Conservation (phyloP, 2,329 filamentous ascomycete genomes). For the Cercospora citrullina region DNA sequence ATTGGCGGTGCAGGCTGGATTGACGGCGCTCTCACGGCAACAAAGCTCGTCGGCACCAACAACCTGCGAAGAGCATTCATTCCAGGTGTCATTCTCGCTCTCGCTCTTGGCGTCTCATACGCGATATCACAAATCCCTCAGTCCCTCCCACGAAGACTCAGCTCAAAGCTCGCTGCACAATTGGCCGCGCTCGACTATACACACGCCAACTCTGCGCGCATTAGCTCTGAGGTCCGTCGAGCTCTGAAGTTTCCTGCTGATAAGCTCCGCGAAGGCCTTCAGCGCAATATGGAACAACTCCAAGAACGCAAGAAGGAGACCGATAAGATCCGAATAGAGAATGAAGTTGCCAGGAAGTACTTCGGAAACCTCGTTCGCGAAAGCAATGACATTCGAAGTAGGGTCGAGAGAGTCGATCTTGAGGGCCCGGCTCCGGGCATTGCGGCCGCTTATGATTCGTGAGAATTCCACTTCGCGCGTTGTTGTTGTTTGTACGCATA, state of each 20-base stretch:
- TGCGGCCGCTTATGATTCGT: constrained; percentile 38
- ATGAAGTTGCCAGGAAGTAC: constrained; percentile 84
- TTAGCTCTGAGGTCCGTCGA: constrained; percentile 81
- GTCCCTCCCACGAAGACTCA: constrained; percentile 82
- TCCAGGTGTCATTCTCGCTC: constrained; percentile 75
- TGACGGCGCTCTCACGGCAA: constrained; percentile 79
- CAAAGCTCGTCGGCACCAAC: constrained; percentile 76
- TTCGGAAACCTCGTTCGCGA: constrained; percentile 80
- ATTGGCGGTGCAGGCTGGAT: constrained; percentile 86
- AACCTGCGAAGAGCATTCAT: constrained; percentile 79
- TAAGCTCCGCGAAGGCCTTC: constrained; percentile 78
- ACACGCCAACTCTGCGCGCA: constrained; percentile 81
- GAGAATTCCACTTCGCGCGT: constrained; percentile 1
- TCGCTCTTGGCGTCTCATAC: constrained; percentile 73
- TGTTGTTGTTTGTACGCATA: background rate
- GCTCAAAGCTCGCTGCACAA: constrained; percentile 78
- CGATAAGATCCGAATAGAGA: constrained; percentile 76
- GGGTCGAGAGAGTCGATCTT: constrained; percentile 54
- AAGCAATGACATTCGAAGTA: constrained; percentile 50
- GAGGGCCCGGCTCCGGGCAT: constrained; percentile 53
- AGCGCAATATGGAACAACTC: constrained; percentile 82
- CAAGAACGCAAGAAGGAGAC: constrained; percentile 77
- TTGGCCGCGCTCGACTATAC: constrained; percentile 86
- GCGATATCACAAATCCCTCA: constrained; percentile 83
- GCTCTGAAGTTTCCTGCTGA: constrained; percentile 85